phyloP scores from a whole-genome alignment of 2,329 filamentous ascomycete genomes.

The Ceratocystis cubensis region DNA sequence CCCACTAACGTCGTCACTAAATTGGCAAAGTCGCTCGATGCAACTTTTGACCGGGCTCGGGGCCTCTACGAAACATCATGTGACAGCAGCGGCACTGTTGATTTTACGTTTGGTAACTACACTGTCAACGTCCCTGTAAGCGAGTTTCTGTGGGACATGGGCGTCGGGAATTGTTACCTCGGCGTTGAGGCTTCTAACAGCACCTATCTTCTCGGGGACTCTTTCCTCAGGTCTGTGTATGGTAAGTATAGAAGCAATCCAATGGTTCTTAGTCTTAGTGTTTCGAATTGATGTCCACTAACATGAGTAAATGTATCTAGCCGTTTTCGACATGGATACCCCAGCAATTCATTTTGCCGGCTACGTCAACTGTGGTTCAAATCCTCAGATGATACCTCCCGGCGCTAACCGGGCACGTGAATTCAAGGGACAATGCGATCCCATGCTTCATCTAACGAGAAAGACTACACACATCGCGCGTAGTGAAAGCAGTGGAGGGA shows the following conservation, averaged over 20 bases:
- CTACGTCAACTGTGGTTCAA: conserved; percentile 25
- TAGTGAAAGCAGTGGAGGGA: conserved; percentile 12
- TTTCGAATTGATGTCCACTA: background rate
- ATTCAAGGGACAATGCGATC: conserved; percentile 24
- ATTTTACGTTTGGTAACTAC: conserved; percentile 37
- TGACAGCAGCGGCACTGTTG: conserved; percentile 30
- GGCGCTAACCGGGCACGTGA: conserved; percentile 23
- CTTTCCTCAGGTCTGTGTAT: conserved; percentile 35
- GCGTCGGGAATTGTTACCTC: conserved; percentile 31
- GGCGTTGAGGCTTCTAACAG: conserved; percentile 35
- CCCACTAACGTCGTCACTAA: conserved; percentile 41
- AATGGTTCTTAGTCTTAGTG: too few species aligned
- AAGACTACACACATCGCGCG: background rate
- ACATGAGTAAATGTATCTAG: conserved; percentile 11
- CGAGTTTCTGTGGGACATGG: conserved; percentile 36
- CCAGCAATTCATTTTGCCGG: conserved; percentile 25
- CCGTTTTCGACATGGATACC: conserved; percentile 24
- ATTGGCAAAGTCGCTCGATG: conserved; percentile 35
- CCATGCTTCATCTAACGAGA: background rate
- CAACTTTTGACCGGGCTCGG: conserved; percentile 31
- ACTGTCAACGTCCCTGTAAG: conserved; percentile 34
- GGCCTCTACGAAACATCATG: conserved; percentile 41
- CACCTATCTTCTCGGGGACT: conserved; percentile 32
- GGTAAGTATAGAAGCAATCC: conserved; percentile 21
- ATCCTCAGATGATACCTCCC: conserved; percentile 24